phyloP scores from a whole-genome alignment of 768 basidiomycete genomes.

The Phylloporus arenicola region DNA sequence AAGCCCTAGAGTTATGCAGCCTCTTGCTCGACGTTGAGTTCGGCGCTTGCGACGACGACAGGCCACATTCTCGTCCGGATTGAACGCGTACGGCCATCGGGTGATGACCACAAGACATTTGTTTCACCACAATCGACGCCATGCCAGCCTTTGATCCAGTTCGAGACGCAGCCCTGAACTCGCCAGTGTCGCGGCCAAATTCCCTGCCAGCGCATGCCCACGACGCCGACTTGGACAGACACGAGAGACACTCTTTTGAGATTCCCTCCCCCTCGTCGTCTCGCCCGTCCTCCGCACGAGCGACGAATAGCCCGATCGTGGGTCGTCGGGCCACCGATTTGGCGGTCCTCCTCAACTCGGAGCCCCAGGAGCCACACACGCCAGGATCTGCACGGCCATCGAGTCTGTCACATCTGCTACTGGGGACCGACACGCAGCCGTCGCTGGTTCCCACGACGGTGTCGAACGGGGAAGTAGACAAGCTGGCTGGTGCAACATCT shows the following conservation, averaged over 20 bases:
- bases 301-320: slow-evolving; percentile 42
- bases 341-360: slow-evolving; percentile 69
- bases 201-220: slow-evolving; percentile 27
- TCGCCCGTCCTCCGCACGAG: slow-evolving; percentile 31
- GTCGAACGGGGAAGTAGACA: slow-evolving; percentile 24
- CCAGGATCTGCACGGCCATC: slow-evolving; percentile 38
- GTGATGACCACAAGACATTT: slow-evolving; percentile 9
- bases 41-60: slow-evolving; percentile 7
- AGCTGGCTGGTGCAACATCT: slow-evolving; percentile 19
- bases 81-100: slow-evolving; percentile 1
- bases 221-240: slow-evolving; percentile 24
- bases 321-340: slow-evolving; percentile 67
- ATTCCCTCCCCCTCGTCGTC: slow-evolving; percentile 36
- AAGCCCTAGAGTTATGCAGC: background rate
- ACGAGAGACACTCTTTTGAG: slow-evolving; percentile 25
- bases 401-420: slow-evolving; percentile 38
- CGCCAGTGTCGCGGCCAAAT: slow-evolving; percentile 51
- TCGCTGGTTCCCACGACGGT: slow-evolving; percentile 8
- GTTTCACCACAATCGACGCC: background rate
- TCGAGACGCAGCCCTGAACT: slow-evolving; percentile 80
- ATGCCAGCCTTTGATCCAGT: slow-evolving; percentile 73
- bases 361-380: slow-evolving; percentile 37
- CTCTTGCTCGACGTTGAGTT: background rate
- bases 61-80: slow-evolving; percentile 1
- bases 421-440: slow-evolving; percentile 25